These are phyloP conservation scores for Chlorophyllum brunneum DNA, from an alignment of 768 basidiomycete genomes.

Conservation along the genomic window DNA sequence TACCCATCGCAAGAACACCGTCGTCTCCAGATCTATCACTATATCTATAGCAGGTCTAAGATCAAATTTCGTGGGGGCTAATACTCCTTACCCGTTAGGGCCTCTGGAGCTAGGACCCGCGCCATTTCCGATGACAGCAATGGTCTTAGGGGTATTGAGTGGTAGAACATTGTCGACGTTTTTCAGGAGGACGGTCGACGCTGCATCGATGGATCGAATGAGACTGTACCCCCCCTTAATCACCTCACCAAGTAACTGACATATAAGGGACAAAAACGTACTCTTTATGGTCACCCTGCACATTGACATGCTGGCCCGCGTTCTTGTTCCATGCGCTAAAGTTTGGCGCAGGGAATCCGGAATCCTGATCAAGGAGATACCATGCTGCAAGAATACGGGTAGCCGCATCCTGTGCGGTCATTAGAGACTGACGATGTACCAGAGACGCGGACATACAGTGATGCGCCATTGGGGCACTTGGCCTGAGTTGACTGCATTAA, in stretches of 20 bases:
- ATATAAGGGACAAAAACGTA: constrained; percentile 17
- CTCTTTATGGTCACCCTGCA: constrained; percentile 54
- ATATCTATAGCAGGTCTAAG: too few species aligned
- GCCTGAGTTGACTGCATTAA: constrained; percentile 55
- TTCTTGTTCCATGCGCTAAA: constrained; percentile 51
- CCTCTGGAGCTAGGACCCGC: constrained; percentile 51
- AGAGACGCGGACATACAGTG: constrained; percentile 36
- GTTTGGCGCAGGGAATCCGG: constrained; percentile 53
- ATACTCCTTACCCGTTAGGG: constrained; percentile 43
- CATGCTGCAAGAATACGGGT: constrained; percentile 67
- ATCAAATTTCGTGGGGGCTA: neutral
- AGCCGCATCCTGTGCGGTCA: constrained; percentile 53
- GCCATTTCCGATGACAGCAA: constrained; percentile 57
- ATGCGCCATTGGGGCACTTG: constrained; percentile 54
- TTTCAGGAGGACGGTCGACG: constrained; percentile 62
- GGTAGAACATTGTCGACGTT: constrained; percentile 45
- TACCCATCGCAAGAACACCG: constrained; percentile 61
- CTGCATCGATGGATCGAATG: constrained; percentile 56
- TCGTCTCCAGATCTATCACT: constrained; percentile 51
- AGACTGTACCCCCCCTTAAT: constrained; percentile 31
- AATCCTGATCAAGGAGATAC: constrained; percentile 55
- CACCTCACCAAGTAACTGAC: too few species aligned
- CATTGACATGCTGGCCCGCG: constrained; percentile 47
- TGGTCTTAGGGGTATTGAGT: constrained; percentile 39
- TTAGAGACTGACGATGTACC: neutral